Evolutionary conservation across 352 stramenopile genomes (phyloP), one percentile per base, ranked within the genome.

Genomic region (Elongisporangium senticosum): DNA sequence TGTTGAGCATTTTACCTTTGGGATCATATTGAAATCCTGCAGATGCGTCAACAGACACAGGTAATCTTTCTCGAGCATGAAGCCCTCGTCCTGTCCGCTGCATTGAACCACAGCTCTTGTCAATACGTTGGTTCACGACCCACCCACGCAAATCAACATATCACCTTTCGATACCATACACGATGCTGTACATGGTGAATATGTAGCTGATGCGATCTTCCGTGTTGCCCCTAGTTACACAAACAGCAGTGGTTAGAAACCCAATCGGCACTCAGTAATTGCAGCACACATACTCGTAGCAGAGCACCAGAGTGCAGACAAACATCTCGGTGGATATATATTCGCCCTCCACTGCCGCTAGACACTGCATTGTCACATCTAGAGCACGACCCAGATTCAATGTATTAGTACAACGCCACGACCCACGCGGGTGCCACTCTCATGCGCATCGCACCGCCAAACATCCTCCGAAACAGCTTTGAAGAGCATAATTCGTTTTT

Each of bases 131-230:
- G 20, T 40, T 24, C 17, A 10, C 40, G 2, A 8, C 17, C 2
- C 56, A 51, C 56, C 51, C 20, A 64, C 43, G 51, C 23, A 55
- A 15, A 21, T 39, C 23, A 55, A 10, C 37, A 63, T 40, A 20
- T 51, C 23, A 20, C 11, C 7, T 14, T 49, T n/a, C 15, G 19
- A 14, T 15, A 19, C 14, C 49, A 20, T 89, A 83, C 24, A 85
- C 81, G 57, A 89, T 90, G 52, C 74, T 79, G 69, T 93, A 92
- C 85, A 94, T 94, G 20, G 68, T 83, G 58, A 94, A 94, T 21
- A 94, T 77, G 64, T 92, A 94, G 67, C 78, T 86, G 61, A 94
- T 89, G n/a, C 84, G 79, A 65, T 94, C 85, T 59, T 94, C 85
- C 37, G 83, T 92, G 65, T 91, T 92, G 53, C 85, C 85, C 67